Base-by-base conservation (phyloP, 129 eudicot genomes). In the Dittrichia graveolens region DNA sequence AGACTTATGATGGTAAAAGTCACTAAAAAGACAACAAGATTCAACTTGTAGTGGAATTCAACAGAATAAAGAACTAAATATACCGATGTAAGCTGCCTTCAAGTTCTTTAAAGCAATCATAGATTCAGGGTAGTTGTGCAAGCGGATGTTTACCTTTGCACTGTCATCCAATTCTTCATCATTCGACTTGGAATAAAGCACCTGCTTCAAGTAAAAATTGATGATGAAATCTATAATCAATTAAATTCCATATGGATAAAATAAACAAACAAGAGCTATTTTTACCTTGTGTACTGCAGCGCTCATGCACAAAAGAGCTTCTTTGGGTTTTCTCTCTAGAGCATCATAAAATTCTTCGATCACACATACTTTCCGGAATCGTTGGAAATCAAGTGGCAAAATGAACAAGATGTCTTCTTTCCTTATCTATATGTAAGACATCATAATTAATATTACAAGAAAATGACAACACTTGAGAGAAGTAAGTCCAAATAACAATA, bases 31-130 rank as follows among this genome's bases (percentile, higher is more conserved):
- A 76, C 9, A 46, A 68, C 13, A 61, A 53, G 5, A 67, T 63
- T 62, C 56, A 41, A 12, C 4, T 10, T 8, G 6, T 35, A 65
- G 16, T n/a, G 5, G 14, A 66, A 10, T 14, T 8, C 42, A 65
- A 9, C 37, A 59, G 61, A 40, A 40, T n/a, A n/a, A 38, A 55
- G 0, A 7, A 59, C 31, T 15, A 40, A 68, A 54, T 4, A 48
- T 86, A 89, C 98, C 98, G 72, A 93, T 93, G 78, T 87, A 93
- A 75, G 98, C 95, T 65, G 98, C 96, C 84, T 93, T 93, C 8
- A 93, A 85, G 76, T 93, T 87, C 93, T 84, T 93, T 82, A 93
- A 82, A 63, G 98, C 89, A 71, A 90, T 85, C 90, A 87, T 80
- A 15, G 95, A 89, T 78, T 93, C 90, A 19, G 89, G 90, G 73